A percentile compares a stretch with the other conserved stretches of the same genome.
Evolutionary conservation across 2,329 filamentous ascomycete species (phyloP).

Genomic region (Trichothecium sympodiale): DNA sequence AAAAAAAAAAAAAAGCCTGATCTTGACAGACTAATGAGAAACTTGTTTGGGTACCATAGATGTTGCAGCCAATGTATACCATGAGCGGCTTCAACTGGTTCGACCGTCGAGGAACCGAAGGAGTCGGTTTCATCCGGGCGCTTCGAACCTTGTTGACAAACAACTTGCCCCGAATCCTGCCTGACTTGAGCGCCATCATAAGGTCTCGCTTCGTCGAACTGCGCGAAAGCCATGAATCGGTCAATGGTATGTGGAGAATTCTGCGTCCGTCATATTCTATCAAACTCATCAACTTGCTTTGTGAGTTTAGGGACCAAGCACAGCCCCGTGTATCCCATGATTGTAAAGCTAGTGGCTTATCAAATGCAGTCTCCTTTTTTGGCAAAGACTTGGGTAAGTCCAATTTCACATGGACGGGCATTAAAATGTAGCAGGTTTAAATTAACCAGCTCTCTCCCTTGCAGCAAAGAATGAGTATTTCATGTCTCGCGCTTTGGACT

Average conservation of each 20-base stretch:
- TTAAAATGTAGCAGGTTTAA: too few relatives aligned
- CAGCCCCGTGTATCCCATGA: neutral
- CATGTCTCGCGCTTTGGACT: neutral
- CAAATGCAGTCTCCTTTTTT: conserved; percentile 3
- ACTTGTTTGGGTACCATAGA: neutral
- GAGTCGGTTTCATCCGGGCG: conserved; percentile 1
- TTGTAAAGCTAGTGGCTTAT: conserved; percentile 1
- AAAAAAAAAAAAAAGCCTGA: too few relatives aligned
- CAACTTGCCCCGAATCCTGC: conserved; percentile 1
- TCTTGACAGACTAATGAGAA: too few relatives aligned
- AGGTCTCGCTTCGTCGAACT: neutral
- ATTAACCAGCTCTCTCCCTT: too few relatives aligned
- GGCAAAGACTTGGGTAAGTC: conserved; percentile 1
- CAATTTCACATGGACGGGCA: neutral
- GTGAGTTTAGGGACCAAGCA: conserved; percentile 2
- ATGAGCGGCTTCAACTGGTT: conserved; percentile 4
- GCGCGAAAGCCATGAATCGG: neutral
- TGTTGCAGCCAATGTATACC: conserved; percentile 3
- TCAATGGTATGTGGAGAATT: neutral
- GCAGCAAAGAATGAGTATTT: too few relatives aligned
- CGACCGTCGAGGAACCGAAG: conserved; percentile 1
- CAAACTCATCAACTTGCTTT: too few relatives aligned
- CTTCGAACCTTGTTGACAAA: conserved; percentile 2
- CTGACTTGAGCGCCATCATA: neutral
- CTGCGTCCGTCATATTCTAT: too few relatives aligned